Evolutionary conservation across 208 protist genomes (phyloP).

Genomic region (Leishmania amazonensis): DNA sequence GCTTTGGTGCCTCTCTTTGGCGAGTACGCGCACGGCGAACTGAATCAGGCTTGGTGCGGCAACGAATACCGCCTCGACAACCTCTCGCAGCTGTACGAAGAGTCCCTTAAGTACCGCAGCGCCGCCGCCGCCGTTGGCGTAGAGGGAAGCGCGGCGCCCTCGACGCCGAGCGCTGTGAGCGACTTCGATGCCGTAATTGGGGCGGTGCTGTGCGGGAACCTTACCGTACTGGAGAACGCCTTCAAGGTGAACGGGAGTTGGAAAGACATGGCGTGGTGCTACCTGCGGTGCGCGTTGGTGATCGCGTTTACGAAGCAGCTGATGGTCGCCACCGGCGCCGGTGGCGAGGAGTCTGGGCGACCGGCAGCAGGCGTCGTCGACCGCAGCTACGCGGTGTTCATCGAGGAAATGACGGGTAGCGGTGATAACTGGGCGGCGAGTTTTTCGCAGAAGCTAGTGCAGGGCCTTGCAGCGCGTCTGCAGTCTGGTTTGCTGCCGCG

Average conservation of each 20-base stretch:
- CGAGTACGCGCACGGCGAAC: constrained; percentile 80
- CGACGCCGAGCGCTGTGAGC: constrained; percentile 3
- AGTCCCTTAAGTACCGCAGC: constrained; percentile 35
- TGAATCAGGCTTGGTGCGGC: constrained; percentile 57
- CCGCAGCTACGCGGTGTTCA: constrained; percentile 28
- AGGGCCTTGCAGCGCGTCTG: constrained; percentile 45
- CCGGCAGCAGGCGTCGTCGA: constrained; percentile 17
- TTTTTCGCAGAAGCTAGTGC: constrained; percentile 44
- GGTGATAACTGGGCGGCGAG: constrained; percentile 57
- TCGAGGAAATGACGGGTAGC: constrained; percentile 40
- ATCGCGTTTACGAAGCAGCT: constrained; percentile 74
- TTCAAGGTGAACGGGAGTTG: constrained; percentile 57
- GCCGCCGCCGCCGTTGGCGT: constrained; percentile 9
- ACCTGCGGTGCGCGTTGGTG: constrained; percentile 71
- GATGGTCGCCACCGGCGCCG: constrained; percentile 36
- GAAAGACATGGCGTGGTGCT: constrained; percentile 75
- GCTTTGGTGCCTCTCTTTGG: constrained; percentile 75
- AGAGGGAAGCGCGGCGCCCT: not conserved
- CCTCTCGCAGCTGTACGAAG: constrained; percentile 77
- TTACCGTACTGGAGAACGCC: constrained; percentile 64
- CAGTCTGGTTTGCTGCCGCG: constrained; percentile 40
- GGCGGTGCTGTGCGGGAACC: constrained; percentile 72
- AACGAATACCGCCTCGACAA: constrained; percentile 78
- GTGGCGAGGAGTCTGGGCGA: constrained; percentile 13
- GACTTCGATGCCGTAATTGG: constrained; percentile 59